Base-by-base conservation (phyloP, 2,329 filamentous ascomycete genomes). In the Dothideomycetes sp. region DNA sequence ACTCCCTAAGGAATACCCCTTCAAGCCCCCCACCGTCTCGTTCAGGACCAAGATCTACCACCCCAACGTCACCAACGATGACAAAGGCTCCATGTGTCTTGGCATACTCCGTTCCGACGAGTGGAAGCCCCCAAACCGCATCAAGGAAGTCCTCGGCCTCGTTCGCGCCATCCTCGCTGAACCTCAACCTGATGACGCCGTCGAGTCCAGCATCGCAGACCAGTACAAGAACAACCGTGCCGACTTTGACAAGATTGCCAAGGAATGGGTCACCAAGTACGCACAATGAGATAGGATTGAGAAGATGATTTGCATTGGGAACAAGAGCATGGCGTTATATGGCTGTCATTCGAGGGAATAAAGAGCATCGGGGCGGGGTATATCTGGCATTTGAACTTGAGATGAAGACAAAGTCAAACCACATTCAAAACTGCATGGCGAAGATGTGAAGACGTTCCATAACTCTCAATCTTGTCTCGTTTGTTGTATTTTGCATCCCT, bases 1-100 rank as follows among this genome's bases (percentile, higher is more conserved):
- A 28, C 77, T 95, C 9, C 86, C 87, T 11, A 65, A 69, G 52
- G 81, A 86, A 55, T 94, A 94, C 69, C 87, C 87, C 24, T 94
- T 94, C 78, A 91, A 91, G 64, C 78, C 86, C 16, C 87, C 87
- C 12, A 68, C 73, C 45, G 72, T 94, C 52, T 78, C 73, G 57
- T 94, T 94, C 73, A 67, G 70, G 50, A 94, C 87, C 37, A 89
- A 88, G 65, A 84, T 94, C 70, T 95, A 94, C 74, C 88, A 95
- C 68, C 87, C 88, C 31, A 95, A 95, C 65, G 76, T 95, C 45
- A 86, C 82, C 57, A 91, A 94, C 71, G 87, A 94, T 62, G 74
- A 76, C 57, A 76, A 78, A 51, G 88, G 88, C 47, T 81, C 74
- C 64, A 84, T 95, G 76, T 95, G 88, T 64, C 71, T 95, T 31